These are phyloP conservation scores for Tillandsia leiboldiana DNA, from an alignment of 176 grass and related monocot species.

Conservation along the genomic window DNA sequence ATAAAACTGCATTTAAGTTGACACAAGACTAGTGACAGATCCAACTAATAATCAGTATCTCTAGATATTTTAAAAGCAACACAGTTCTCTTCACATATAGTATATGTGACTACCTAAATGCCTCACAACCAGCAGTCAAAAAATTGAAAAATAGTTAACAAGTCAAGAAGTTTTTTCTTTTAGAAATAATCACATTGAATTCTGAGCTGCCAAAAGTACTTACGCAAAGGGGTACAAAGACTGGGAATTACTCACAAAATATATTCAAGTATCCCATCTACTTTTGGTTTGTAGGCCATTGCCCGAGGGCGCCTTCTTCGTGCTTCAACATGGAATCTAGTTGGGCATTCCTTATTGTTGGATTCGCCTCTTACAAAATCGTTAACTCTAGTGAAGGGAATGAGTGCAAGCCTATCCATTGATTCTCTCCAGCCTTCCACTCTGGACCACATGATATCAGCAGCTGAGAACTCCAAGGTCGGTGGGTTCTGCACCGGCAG, in stretches of 20 bases:
- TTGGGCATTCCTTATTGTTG: constrained; percentile 69
- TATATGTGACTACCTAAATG: too few relatives aligned
- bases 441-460: constrained; percentile 81
- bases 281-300: constrained; percentile 80
- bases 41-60: too few relatives aligned
- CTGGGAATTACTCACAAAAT: constrained; percentile 59
- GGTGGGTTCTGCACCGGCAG: constrained; percentile 89
- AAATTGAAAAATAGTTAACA: not conserved
- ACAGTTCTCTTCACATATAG: too few relatives aligned
- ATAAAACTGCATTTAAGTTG: too few relatives aligned
- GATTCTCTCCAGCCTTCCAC: constrained; percentile 86
- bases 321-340: constrained; percentile 84
- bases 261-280: constrained; percentile 98
- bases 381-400: constrained; percentile 76
- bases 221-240: constrained; percentile 4
- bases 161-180: not conserved
- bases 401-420: constrained; percentile 85
- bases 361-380: constrained; percentile 93
- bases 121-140: too few relatives aligned
- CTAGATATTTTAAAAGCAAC: too few relatives aligned
- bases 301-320: constrained; percentile 53
- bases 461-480: constrained; percentile 67
- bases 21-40: too few relatives aligned
- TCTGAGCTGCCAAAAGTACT: not conserved
- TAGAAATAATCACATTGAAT: not conserved